Percentiles rank a stretch among this genome's conserved stretches.
Evolutionary conservation across 2,329 filamentous ascomycete genomes (phyloP).

Genomic region (Pseudogymnoascus sp.): DNA sequence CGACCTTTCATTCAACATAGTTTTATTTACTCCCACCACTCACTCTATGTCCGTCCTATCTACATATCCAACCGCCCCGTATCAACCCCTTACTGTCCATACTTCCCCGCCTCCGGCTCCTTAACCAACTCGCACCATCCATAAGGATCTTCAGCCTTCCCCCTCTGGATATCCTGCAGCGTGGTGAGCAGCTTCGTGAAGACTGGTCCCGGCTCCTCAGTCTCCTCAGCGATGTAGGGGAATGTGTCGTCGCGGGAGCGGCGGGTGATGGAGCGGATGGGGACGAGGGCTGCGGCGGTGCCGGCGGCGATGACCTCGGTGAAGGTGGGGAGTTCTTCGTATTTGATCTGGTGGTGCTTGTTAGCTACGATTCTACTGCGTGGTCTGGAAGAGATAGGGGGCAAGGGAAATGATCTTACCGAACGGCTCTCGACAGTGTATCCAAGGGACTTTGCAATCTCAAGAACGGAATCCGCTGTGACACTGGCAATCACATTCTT

Average conservation of each 20-base stretch:
- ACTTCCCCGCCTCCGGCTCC: conserved; percentile 23
- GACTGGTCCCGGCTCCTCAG: conserved; percentile 64
- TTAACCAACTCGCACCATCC: conserved; percentile 28
- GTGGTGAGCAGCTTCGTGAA: conserved; percentile 65
- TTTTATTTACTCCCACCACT: background rate
- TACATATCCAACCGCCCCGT: background rate
- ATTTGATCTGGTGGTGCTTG: conserved; percentile 47
- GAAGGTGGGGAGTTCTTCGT: conserved; percentile 50
- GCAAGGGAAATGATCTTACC: conserved; percentile 35
- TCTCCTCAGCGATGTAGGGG: conserved; percentile 44
- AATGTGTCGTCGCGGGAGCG: conserved; percentile 43
- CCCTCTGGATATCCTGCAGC: conserved; percentile 78
- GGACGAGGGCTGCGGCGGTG: conserved; percentile 83
- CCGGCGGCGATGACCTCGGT: conserved; percentile 83
- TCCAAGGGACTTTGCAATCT: conserved; percentile 68
- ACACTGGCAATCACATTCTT: conserved; percentile 81
- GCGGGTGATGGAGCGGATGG: conserved; percentile 83
- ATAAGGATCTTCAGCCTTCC: conserved; percentile 60
- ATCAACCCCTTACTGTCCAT: conserved; percentile 8
- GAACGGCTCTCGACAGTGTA: conserved; percentile 74
- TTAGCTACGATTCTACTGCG: background rate
- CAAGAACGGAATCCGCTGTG: conserved; percentile 69
- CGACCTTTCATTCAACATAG: background rate
- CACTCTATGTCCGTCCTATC: background rate
- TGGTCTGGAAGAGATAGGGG: background rate